Base-by-base conservation (phyloP, 345 rosid genomes). In the Syzygium aromaticum region DNA sequence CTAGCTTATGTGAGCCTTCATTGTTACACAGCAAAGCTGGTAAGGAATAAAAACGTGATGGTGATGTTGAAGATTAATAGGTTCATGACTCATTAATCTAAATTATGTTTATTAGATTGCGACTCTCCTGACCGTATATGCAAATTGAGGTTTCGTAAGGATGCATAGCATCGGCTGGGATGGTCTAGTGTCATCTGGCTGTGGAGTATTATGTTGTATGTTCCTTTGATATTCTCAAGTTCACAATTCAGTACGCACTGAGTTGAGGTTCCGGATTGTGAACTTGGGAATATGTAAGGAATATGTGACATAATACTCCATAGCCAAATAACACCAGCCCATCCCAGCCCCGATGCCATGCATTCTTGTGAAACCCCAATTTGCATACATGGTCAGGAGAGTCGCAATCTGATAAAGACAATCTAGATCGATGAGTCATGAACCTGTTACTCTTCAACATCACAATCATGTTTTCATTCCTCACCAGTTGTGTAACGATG, bases 281-380 rank as follows among this genome's bases (percentile, higher is more conserved):
- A 43, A 3, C 46, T 43, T 43, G 46, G 6, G 46, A 43, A 43
- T 43, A 43, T 43, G 46, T 43, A 43, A 43, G 46, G 46, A 43
- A 43, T 43, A 43, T 43, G 6, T 5, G 7, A 43, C 7, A 43
- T 43, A 43, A 43, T 6, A 43, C 46, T 43, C 46, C 46, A 43
- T 5, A 43, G 46, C 46, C 46, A 43, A 4, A 43, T 43, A 7
- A 43, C 46, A 43, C 46, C 46, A 43, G 46, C 46, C 46, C 98
- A 96, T 89, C 94, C 98, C 98, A 94, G 2, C 99, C 46, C 99
- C 98, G 33, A 92, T 91, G 15, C 96, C 98, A 11, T 87, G 87
- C 13, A 93, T 90, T 87, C 86, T 92, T 61, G 97, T 97, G 67
- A 94, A 95, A 14, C 78, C 89, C 96, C 94, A 94, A 77, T 93